phyloP scores from a whole-genome alignment of 305 asterid genomes.

The Galium porrigens region DNA sequence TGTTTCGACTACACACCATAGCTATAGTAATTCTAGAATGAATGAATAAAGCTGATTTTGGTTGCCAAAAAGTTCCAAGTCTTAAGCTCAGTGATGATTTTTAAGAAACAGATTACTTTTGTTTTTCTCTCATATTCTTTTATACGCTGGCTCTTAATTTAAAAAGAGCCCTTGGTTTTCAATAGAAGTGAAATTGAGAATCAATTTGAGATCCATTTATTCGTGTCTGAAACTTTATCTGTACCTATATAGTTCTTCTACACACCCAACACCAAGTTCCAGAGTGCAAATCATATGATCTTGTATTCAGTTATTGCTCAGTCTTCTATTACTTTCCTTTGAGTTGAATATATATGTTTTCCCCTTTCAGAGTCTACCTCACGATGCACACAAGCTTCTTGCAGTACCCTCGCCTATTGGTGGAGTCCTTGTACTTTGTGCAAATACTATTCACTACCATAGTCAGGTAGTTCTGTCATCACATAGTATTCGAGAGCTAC shows the following conservation, averaged over 20 bases:
- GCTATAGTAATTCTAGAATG: background rate
- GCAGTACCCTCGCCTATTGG: conserved; percentile 98
- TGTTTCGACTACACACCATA: background rate
- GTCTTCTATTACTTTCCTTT: background rate
- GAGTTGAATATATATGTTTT: background rate
- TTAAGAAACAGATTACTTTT: background rate
- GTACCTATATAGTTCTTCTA: background rate
- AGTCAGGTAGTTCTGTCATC: conserved; percentile 56
- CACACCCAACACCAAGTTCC: no score
- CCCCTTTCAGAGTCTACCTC: conserved; percentile 67
- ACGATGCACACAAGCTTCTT: conserved; percentile 94
- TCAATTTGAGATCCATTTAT: background rate
- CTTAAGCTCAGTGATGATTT: background rate
- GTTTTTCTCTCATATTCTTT: background rate
- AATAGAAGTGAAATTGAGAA: background rate
- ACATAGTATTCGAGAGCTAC: conserved; percentile 14
- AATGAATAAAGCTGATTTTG: background rate
- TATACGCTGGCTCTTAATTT: background rate
- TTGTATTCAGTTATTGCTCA: background rate
- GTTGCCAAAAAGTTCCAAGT: background rate
- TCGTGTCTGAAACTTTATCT: background rate
- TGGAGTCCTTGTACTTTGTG: conserved; percentile 86
- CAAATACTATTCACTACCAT: conserved; percentile 86
- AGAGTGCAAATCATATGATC: no score
- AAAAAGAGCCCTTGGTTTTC: background rate